phyloP scores from a whole-genome alignment of 164 flowering plant species.

The Brasenia schreberi region DNA sequence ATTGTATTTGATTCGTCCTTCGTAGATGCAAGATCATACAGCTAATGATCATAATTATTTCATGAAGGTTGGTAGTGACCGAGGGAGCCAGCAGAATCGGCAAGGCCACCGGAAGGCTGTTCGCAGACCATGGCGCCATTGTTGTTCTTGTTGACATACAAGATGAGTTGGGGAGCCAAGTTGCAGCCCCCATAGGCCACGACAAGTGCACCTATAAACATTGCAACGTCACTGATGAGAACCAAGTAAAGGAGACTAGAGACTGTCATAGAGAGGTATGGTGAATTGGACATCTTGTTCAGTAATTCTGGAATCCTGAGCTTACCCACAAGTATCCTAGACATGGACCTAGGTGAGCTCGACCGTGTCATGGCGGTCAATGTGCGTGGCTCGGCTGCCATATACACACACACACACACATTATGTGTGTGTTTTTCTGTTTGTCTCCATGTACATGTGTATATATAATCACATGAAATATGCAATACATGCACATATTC shows the following conservation, averaged over 20 bases:
- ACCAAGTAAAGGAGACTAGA: constrained; percentile 12
- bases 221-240: constrained; percentile 24
- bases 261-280: constrained; percentile 10
- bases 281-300: constrained; percentile 15
- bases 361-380: constrained; percentile 12
- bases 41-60: no score
- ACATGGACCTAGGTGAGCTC: constrained; percentile 8
- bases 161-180: constrained; percentile 14
- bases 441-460: no score
- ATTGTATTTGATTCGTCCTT: no score
- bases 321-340: constrained; percentile 2
- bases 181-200: constrained; percentile 10
- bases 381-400: constrained; percentile 6
- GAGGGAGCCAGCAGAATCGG: constrained; percentile 24
- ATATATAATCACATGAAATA: no score
- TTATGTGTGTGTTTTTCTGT: not conserved
- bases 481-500: constrained; percentile 3
- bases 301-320: constrained; percentile 25
- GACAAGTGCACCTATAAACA: constrained; percentile 8
- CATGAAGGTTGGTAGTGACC: constrained; percentile 14
- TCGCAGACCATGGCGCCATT: constrained; percentile 14
- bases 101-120: constrained; percentile 13
- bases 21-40: no score
- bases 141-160: constrained; percentile 18
- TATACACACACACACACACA: constrained; percentile 17